phyloP scores from a whole-genome alignment of 1,139 yeast genomes.

The Geotrichum klebahnii region DNA sequence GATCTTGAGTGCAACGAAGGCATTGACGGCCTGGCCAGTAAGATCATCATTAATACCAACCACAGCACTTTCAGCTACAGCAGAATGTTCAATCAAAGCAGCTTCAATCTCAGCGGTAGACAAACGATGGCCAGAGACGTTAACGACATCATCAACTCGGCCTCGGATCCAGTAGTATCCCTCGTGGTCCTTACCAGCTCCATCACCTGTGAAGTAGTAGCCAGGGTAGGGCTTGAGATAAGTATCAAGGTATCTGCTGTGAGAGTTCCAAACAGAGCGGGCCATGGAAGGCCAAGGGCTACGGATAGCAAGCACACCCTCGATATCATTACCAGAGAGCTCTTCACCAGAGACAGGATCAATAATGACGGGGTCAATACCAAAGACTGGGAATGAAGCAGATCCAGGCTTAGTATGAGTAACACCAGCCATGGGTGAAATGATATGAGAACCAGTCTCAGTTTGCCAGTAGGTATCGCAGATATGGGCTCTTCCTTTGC shows the following conservation, averaged over 20 bases:
- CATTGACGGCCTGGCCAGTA: slow-evolving; percentile 90
- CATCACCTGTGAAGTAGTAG: slow-evolving; percentile 90
- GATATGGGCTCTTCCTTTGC: slow-evolving; percentile 70
- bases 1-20: slow-evolving; percentile 71
- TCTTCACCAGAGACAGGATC: slow-evolving; percentile 83
- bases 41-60: slow-evolving; percentile 84
- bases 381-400: slow-evolving; percentile 86
- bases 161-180: slow-evolving; percentile 95
- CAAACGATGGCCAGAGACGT: slow-evolving; percentile 87
- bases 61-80: slow-evolving; percentile 82
- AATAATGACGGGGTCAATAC: slow-evolving; percentile 74
- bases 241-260: slow-evolving; percentile 76
- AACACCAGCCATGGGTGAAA: slow-evolving; percentile 86
- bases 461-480: slow-evolving; percentile 95
- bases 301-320: slow-evolving; percentile 82
- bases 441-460: slow-evolving; percentile 85
- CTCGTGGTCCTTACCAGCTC: slow-evolving; percentile 90
- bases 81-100: slow-evolving; percentile 66
- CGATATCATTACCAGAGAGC: slow-evolving; percentile 75
- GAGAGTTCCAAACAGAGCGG: slow-evolving; percentile 83
- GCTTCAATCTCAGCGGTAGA: slow-evolving; percentile 92
- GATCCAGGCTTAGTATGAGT: slow-evolving; percentile 90
- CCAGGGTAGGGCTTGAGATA: slow-evolving; percentile 90
- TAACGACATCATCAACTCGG: slow-evolving; percentile 91
- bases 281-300: slow-evolving; percentile 93